Evolutionary conservation across 345 rosid genomes (phyloP).

Genomic region (Excoecaria cochinchinensis): DNA sequence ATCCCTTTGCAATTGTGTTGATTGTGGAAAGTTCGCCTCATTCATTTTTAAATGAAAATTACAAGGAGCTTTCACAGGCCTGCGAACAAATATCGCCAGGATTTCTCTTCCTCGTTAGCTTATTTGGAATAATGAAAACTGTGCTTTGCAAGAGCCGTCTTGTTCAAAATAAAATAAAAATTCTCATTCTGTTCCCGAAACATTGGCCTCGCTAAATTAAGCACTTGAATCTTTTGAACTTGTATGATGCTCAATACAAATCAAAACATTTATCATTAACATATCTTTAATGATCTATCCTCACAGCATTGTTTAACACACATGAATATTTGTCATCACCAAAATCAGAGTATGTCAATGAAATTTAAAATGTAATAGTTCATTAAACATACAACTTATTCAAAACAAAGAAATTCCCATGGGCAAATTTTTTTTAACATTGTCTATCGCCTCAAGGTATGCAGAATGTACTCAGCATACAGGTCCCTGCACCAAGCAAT

Average conservation of each 20-base stretch:
- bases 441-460: slow-evolving; percentile 66
- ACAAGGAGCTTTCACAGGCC: no score
- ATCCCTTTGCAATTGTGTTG: no score
- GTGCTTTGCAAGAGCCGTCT: no score
- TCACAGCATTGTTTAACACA: slow-evolving; percentile 8
- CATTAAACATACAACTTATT: slow-evolving; percentile 19
- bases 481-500: slow-evolving; percentile 65
- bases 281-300: not conserved
- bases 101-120: no score
- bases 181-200: no score
- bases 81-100: no score
- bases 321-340: not conserved
- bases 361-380: slow-evolving; percentile 7
- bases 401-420: slow-evolving; percentile 1
- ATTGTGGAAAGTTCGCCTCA: no score
- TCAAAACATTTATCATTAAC: not conserved
- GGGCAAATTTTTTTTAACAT: not conserved
- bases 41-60: no score
- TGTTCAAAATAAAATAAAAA: no score
- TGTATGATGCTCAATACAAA: not conserved
- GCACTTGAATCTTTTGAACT: not conserved
- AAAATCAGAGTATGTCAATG: slow-evolving; percentile 3
- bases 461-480: slow-evolving; percentile 57
- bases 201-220: no score
- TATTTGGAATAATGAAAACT: no score